Base-by-base conservation (phyloP, 2,329 filamentous ascomycete genomes). In the Intubia oerlemansii region DNA sequence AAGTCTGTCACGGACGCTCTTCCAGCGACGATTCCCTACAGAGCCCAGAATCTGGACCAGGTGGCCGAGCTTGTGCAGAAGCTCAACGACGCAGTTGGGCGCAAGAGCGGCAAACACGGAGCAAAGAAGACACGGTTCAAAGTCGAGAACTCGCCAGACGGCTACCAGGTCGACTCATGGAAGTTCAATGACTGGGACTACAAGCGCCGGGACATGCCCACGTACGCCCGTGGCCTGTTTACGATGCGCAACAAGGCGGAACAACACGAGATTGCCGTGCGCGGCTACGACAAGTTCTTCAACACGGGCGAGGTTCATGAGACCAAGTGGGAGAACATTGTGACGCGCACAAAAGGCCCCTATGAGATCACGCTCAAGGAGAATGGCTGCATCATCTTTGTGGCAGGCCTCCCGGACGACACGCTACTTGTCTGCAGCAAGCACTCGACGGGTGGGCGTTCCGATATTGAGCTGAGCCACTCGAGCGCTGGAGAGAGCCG, bases 251-350 rank as follows among this genome's bases (percentile, higher is more conserved):
- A 66, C 36, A 55, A 61, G 28, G 57, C 65, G 16, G 69, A 70
- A 7, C 57, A 66, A 7, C 55, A 66, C 10, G 80, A 92, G 49
- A 93, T 98, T 40, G 77, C 66, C 2, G 69, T 81, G 27, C 66
- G 88, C 41, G 88, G 88, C 29, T 98, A 98, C 51, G 85, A 98
- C 59, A 98, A 98, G 52, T 98, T 98, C 57, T 98, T 98, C 66
- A 98, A 98, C 42, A 64, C 80, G 23, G 66, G 67, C 28, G 88
- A 98, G 52, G 75, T 91, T 7, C 50, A 56, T 26, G 68, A 76
- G 38, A 98, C 88, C 4, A 64, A 72, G 41, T 98, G 88, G 88
- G 49, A 57, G 11, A 78, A 75, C 43, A 80, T 98, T 34, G 59
- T 75, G 44, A 51, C 52, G 17, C 62, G 76, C 32, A 95, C 88